A percentile compares a stretch with the other conserved stretches of the same genome.
These are phyloP conservation scores for Ogataea wickerhamii DNA, from an alignment of 805 yeast genomes.

Conservation along the genomic window DNA sequence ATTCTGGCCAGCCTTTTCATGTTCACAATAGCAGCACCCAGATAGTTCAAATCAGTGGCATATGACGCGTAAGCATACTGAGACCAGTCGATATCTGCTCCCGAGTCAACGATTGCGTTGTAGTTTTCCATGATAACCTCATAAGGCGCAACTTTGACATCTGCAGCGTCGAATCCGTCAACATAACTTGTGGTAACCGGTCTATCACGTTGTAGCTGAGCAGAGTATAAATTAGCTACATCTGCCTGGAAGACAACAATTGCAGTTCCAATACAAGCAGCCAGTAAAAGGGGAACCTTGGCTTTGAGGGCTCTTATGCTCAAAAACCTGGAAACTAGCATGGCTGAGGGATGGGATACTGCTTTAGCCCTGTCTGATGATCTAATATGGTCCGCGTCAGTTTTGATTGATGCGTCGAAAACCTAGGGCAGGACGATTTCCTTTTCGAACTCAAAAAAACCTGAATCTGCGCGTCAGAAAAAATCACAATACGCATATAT, in stretches of 20 bases:
- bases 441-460: no score
- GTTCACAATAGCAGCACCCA: constrained; percentile 51
- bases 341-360: no score
- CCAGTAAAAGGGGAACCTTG: not conserved
- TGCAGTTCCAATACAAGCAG: not conserved
- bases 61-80: constrained; percentile 56
- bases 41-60: constrained; percentile 49
- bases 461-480: no score
- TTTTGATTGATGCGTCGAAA: no score
- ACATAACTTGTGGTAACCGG: not conserved
- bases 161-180: not conserved
- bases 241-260: not conserved
- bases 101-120: not conserved
- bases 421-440: no score
- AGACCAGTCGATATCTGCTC: constrained; percentile 33
- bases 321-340: no score
- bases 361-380: no score
- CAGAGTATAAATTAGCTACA: not conserved
- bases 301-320: not conserved
- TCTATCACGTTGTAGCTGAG: not conserved
- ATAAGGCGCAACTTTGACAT: not conserved
- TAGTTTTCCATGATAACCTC: constrained; percentile 2
- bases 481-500: no score
- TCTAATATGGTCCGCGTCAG: no score
- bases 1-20: constrained; percentile 34